Base-by-base conservation (phyloP, 768 basidiomycete genomes). In the Agaricus subrufescens region DNA sequence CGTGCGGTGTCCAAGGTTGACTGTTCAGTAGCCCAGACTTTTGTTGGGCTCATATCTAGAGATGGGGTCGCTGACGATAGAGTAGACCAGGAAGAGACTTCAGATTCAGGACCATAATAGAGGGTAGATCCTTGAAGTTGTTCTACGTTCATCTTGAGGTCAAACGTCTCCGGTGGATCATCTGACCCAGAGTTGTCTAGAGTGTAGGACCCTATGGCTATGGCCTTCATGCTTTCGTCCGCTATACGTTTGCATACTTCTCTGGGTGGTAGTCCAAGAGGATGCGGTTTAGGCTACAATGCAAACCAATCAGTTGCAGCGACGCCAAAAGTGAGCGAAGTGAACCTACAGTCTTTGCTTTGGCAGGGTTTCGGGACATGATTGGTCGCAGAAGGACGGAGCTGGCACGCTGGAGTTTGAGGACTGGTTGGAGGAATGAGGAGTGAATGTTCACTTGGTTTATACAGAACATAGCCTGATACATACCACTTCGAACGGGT, bases 1-100 rank as follows among this genome's bases (percentile, higher is more conserved):
- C 74, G 72, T 9, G 77, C 74, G 11, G 79, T 81, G 23, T 78
- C 76, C 14, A 84, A 71, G 0, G 82, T 80, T 7, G 82, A 79
- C 4, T 75, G 72, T 63, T 83, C 77, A 12, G 76, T 61, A 15
- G 80, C 61, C 12, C 73, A 72, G 25, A 81, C 63, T 53, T 74
- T 59, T 0, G 58, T 46, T 12, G 29, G 23, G 8, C 7, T 58
- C 0, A 29, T 15, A 37, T 4, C 25, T 25, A 7, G 10, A 4
- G 39, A 46, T 26, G 4, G 12, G 43, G 34, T 45, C 50, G 10
- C n/a, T 25, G 37, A 12, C 19, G 46, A 31, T 29, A 5, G 7
- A 12, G 62, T 55, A 11, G 57, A 48, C 85, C 85, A 87, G 25
- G 67, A 58, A 0, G 77, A 72, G 0, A 83, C 66, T 6, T 73